Evolutionary conservation across 306 rosid species (phyloP).

Genomic region (Crotalaria pallida): DNA sequence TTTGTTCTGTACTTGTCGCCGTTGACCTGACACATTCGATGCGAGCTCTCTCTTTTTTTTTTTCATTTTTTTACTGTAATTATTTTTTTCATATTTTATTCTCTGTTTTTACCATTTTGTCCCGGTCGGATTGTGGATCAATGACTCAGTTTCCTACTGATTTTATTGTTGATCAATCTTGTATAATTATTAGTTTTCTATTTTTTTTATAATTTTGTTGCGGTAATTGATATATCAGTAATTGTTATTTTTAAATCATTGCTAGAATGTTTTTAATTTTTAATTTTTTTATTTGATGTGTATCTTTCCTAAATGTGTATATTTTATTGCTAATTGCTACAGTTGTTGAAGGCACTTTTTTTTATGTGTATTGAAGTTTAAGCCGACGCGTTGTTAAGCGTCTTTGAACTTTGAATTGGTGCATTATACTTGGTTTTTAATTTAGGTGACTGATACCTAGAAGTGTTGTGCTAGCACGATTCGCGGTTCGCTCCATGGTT

Average conservation of each 20-base stretch:
- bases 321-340: neutral
- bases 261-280: neutral
- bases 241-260: neutral
- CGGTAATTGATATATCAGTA: neutral
- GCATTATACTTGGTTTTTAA: neutral
- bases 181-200: neutral
- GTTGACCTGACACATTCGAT: constrained; percentile 17
- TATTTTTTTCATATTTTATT: neutral
- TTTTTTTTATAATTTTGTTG: neutral
- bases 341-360: neutral
- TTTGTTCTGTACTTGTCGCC: constrained; percentile 6
- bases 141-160: neutral
- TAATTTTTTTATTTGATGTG: neutral
- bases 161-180: neutral
- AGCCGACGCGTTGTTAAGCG: neutral
- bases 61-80: neutral
- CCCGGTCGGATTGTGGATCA: neutral
- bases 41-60: neutral
- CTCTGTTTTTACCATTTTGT: neutral
- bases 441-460: neutral
- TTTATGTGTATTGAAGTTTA: neutral
- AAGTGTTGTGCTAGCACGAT: neutral
- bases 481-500: neutral
- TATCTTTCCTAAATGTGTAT: neutral
- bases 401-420: neutral